Conservation (phyloP, 768 basidiomycete species). For the Chalciporus pseudorubinellus region DNA sequence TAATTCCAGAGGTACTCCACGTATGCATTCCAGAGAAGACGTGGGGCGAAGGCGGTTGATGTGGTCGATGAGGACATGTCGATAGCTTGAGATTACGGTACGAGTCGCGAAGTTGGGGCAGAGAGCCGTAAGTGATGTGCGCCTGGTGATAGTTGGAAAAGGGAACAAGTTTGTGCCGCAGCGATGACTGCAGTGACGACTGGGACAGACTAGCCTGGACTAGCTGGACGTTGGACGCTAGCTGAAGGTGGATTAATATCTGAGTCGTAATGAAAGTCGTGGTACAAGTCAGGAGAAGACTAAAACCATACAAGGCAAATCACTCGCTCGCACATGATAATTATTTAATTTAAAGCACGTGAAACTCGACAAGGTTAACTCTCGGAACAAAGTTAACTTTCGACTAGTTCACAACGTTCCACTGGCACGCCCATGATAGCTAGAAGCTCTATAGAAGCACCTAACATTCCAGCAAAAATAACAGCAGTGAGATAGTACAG, state of each 20-base stretch:
- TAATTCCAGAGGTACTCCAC: constrained; percentile 64
- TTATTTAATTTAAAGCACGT: too few species aligned
- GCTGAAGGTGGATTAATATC: too few species aligned
- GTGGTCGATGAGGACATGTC: constrained; percentile 11
- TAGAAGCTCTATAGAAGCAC: constrained; percentile 19
- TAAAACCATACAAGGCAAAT: too few species aligned
- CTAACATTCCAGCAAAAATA: constrained; percentile 11
- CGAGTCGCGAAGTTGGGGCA: not conserved
- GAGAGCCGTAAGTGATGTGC: not conserved
- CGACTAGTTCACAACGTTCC: too few species aligned
- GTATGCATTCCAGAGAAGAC: constrained; percentile 57
- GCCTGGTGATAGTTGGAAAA: not conserved
- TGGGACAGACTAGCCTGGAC: not conserved
- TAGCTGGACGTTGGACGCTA: not conserved
- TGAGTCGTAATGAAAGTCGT: too few species aligned
- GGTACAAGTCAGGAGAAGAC: too few species aligned
- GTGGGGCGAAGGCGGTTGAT: constrained; percentile 35
- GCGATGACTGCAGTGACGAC: not conserved
- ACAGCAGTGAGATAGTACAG: constrained; percentile 24
- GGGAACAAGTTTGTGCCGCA: not conserved
- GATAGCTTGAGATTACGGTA: not conserved
- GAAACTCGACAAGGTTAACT: too few species aligned
- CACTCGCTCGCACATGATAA: too few species aligned
- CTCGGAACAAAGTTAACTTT: too few species aligned
- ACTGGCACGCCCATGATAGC: too few species aligned